Evolutionary conservation across 2,329 filamentous ascomycete species (phyloP).

Genomic region (Colletotrichum simmondsii): DNA sequence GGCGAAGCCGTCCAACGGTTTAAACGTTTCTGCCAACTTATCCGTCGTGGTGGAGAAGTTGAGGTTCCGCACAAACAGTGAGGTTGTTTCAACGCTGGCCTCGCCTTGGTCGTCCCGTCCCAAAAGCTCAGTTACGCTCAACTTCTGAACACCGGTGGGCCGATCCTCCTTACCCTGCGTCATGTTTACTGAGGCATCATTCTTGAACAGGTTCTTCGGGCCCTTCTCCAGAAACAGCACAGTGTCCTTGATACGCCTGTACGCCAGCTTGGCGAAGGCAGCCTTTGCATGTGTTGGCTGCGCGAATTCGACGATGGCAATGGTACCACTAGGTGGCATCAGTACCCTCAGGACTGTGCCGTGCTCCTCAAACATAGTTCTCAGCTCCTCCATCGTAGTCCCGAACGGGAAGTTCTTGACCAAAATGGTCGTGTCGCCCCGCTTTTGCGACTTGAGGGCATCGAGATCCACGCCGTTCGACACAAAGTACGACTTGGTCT

Average conservation of each 20-base stretch:
- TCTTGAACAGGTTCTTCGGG: constrained; percentile 80
- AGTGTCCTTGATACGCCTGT: constrained; percentile 90
- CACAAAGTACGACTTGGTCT: constrained; percentile 92
- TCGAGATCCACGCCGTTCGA: constrained; percentile 91
- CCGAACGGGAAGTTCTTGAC: constrained; percentile 96
- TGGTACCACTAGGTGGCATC: constrained; percentile 93
- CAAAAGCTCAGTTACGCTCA: constrained; percentile 76
- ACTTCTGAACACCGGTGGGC: constrained; percentile 64
- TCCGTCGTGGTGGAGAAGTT: constrained; percentile 89
- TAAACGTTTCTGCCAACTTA: constrained; percentile 81
- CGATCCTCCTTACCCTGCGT: constrained; percentile 46
- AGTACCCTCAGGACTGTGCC: constrained; percentile 84
- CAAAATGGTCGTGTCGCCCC: constrained; percentile 87
- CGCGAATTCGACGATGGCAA: constrained; percentile 91
- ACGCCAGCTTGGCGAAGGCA: constrained; percentile 87
- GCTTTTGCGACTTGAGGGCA: constrained; percentile 85
- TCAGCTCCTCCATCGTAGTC: constrained; percentile 81
- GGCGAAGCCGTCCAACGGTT: constrained; percentile 85
- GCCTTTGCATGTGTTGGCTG: constrained; percentile 82
- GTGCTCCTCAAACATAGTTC: constrained; percentile 85
- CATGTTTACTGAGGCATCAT: constrained; percentile 38
- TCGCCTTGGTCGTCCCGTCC: constrained; percentile 65
- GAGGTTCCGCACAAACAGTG: constrained; percentile 92
- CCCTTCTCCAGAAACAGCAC: constrained; percentile 95
- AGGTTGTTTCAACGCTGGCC: constrained; percentile 74